These are phyloP conservation scores for Bassia scoparia DNA, from an alignment of 148 eudicot species.

Conservation along the genomic window DNA sequence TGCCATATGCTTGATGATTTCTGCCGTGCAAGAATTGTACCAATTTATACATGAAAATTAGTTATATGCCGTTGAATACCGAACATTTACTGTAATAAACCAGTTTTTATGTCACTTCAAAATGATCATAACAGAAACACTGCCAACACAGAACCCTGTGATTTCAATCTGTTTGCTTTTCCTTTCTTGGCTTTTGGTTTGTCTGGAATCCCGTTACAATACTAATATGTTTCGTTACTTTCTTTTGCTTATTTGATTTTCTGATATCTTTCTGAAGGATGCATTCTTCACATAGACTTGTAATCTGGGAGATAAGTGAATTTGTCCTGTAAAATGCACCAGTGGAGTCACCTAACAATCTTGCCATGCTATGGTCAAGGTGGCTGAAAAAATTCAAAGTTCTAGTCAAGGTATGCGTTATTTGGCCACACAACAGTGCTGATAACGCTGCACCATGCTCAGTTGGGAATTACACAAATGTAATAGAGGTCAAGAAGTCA, in stretches of 20 bases:
- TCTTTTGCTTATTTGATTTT: neutral
- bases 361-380: slow-evolving; percentile 61
- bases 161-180: neutral
- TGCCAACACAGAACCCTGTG: neutral
- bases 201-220: neutral
- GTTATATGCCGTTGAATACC: neutral
- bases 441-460: slow-evolving; percentile 9
- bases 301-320: slow-evolving; percentile 65
- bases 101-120: too few species aligned
- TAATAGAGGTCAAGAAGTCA: slow-evolving; percentile 44
- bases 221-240: neutral
- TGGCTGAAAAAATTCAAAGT: slow-evolving; percentile 54
- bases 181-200: neutral
- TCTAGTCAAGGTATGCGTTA: slow-evolving; percentile 59
- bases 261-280: slow-evolving; percentile 36
- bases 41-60: neutral
- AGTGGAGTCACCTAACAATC: slow-evolving; percentile 50
- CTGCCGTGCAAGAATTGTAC: neutral
- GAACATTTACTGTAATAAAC: too few species aligned
- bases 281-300: slow-evolving; percentile 61
- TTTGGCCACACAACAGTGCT: slow-evolving; percentile 54
- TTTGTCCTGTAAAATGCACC: slow-evolving; percentile 78
- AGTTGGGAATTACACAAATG: slow-evolving; percentile 44
- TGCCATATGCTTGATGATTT: neutral
- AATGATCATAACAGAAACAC: neutral